Base-by-base conservation (phyloP, 176 grass and related monocot genomes). In the Oryza rufipogon region DNA sequence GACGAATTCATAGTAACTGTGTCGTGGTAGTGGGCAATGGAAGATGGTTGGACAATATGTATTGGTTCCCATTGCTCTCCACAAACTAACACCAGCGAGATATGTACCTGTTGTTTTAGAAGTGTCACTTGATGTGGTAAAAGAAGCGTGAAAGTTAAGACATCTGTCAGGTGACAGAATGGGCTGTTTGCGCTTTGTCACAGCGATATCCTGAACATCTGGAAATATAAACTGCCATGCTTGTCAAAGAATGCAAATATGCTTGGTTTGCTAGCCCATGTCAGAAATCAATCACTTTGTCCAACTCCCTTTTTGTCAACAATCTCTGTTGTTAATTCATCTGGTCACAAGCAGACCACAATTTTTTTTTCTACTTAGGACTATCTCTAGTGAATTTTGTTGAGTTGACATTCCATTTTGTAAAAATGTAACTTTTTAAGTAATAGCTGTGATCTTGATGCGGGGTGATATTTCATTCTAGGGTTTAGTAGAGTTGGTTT, bases 371-470 rank as follows among this genome's bases (percentile, higher is more conserved):
- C 23, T 36, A n/a, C 1, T 9, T 70, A 38, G 11, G 46, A 23
- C 13, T 19, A 26, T 54, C 39, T 56, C 56, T 34, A 10, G 3
- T 69, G 66, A 11, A 41, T 71, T 30, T 49, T 16, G 9, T 12
- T 61, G n/a, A 20, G 9, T 12, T 32, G 15, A n/a, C 32, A 33
- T 32, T 42, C 45, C 5, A 26, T 4, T 9, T 73, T 13, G 26
- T 80, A 47, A 39, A 68, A 68, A 16, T 67, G 54, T 79, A 48
- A 25, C 33, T 72, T 16, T 28, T 60, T n/a, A 48, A 80, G 4
- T 26, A 20, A 30, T 15, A 75, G 13, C 75, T 2, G 0, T 30
- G 49, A 26, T 41, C 22, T 2, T 2, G n/a, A 17, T 39, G 16
- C 42, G 9, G 0, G 6, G 5, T 41, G 7, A 17, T 38, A 66